A percentile compares a stretch with the other conserved stretches of the same genome.
These are phyloP conservation scores for Trapa incisa DNA, from an alignment of 345 rosid species.

Conservation along the genomic window DNA sequence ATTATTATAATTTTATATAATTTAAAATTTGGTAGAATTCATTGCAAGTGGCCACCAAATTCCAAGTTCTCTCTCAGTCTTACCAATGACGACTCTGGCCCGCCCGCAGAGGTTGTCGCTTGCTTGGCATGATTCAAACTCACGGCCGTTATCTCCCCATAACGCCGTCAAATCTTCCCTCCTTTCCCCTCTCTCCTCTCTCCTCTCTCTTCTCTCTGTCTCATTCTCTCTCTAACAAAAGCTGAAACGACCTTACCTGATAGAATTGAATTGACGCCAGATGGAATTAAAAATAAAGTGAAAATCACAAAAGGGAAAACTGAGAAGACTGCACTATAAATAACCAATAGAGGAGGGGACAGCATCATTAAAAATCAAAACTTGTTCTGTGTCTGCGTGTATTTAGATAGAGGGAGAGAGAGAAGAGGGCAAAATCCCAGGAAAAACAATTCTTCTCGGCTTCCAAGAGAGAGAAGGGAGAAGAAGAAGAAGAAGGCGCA, in stretches of 20 bases:
- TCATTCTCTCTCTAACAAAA: no score
- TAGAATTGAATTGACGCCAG: conserved; percentile 7
- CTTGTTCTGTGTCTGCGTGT: not conserved
- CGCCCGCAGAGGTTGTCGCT: no score
- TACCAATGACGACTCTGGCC: no score
- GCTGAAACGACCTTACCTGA: not conserved
- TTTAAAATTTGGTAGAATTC: no score
- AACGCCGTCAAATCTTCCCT: conserved; percentile 13
- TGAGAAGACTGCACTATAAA: conserved; percentile 22
- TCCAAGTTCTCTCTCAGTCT: no score
- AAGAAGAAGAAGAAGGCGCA: conserved; percentile 3
- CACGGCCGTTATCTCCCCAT: conserved; percentile 13
- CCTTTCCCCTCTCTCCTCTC: no score
- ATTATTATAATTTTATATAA: no score
- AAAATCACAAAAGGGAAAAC: conserved; percentile 15
- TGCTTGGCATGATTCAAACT: not conserved
- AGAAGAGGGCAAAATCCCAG: conserved; percentile 6
- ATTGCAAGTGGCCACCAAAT: no score
- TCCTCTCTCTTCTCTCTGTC: no score
- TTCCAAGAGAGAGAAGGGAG: conserved; percentile 15
- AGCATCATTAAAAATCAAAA: not conserved
- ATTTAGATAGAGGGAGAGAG: not conserved
- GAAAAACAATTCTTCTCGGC: conserved; percentile 14
- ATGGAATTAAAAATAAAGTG: not conserved
- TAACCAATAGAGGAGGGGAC: conserved; percentile 2